Percentiles rank a stretch among this genome's conserved stretches.
phyloP scores from a whole-genome alignment of 345 rosid species.

The Balakata baccata region DNA sequence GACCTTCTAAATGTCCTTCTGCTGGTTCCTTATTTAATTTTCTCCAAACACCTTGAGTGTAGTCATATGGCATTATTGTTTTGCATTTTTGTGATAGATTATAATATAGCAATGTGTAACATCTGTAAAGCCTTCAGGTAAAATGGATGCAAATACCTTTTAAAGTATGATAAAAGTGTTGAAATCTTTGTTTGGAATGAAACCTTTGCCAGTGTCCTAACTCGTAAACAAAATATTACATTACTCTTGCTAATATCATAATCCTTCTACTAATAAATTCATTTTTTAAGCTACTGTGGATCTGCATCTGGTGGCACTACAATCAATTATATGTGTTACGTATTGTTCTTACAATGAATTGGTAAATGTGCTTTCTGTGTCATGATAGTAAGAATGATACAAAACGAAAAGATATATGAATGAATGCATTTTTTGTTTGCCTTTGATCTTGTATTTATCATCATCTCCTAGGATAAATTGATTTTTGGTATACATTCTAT shows the following conservation, averaged over 20 bases:
- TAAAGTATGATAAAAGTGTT: not conserved
- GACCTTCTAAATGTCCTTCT: not conserved
- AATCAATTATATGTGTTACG: not conserved
- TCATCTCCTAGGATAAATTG: not conserved
- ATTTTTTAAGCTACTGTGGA: not conserved
- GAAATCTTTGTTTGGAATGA: not conserved
- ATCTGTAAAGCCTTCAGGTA: not conserved
- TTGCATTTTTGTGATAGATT: conserved; percentile 1
- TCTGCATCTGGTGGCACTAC: too few species aligned
- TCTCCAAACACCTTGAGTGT: not conserved
- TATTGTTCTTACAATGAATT: not conserved
- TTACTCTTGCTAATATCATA: too few species aligned
- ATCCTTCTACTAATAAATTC: too few species aligned
- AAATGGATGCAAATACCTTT: not conserved
- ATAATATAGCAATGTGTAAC: not conserved
- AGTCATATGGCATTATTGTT: not conserved
- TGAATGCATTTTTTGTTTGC: not conserved
- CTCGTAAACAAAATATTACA: too few species aligned
- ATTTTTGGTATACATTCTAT: not conserved
- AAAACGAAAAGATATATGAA: too few species aligned
- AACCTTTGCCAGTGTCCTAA: too few species aligned
- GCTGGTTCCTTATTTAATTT: not conserved
- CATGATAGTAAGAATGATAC: too few species aligned
- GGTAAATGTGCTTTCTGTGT: not conserved
- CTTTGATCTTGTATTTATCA: not conserved